phyloP scores from a whole-genome alignment of 495 filamentous ascomycete genomes.

The Podospora fimiseda region DNA sequence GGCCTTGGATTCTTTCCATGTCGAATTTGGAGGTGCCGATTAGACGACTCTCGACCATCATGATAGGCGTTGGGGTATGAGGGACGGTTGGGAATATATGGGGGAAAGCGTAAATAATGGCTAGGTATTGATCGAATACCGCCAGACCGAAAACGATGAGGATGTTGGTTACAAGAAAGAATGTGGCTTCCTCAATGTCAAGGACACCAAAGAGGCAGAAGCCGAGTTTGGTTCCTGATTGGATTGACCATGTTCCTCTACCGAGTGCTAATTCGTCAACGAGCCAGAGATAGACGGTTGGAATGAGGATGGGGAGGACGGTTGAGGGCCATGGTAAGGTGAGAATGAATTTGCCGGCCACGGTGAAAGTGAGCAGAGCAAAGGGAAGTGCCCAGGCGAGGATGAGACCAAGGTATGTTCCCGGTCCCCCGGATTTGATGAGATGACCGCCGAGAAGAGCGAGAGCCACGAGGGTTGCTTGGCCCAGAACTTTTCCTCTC shows the following conservation, averaged over 20 bases:
- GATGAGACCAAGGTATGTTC: constrained; percentile 61
- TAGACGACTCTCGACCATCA: constrained; percentile 43
- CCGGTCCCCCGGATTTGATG: constrained; percentile 34
- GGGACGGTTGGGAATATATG: constrained; percentile 37
- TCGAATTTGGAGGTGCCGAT: constrained; percentile 40
- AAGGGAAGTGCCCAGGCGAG: constrained; percentile 60
- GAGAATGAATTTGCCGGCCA: constrained; percentile 54
- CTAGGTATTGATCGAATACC: constrained; percentile 56
- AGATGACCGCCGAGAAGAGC: constrained; percentile 35
- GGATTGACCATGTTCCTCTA: constrained; percentile 61
- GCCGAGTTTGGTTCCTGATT: constrained; percentile 53
- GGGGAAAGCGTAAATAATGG: constrained; percentile 52
- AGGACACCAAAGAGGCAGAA: constrained; percentile 53
- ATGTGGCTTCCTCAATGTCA: constrained; percentile 62
- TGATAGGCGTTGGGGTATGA: constrained; percentile 36
- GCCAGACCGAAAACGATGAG: constrained; percentile 60
- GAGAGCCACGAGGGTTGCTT: constrained; percentile 31
- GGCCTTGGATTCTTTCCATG: constrained; percentile 43
- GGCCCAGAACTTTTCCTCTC: constrained; percentile 32
- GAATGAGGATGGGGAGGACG: constrained; percentile 48
- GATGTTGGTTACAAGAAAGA: constrained; percentile 60
- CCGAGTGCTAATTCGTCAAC: constrained; percentile 57
- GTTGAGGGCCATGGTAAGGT: constrained; percentile 47
- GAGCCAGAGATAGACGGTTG: constrained; percentile 61
- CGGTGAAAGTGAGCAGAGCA: constrained; percentile 53